A percentile compares a stretch with the other conserved stretches of the same genome.
Conservation (phyloP, 176 grass and related monocot genomes). For the Eleusine indica region DNA sequence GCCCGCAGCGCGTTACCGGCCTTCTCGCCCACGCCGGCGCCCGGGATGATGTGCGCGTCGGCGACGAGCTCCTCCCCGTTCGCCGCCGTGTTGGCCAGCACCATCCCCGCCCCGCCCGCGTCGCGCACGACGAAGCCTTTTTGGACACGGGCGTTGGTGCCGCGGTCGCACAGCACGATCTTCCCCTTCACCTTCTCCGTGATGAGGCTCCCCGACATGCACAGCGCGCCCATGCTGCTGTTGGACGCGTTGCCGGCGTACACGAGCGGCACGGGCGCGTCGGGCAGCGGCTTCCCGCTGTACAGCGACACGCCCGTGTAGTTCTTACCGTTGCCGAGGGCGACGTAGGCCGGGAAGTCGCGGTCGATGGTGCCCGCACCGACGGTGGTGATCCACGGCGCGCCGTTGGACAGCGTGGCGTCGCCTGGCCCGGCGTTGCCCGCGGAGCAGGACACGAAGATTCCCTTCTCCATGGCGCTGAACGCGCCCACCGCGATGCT, state of each 20-base stretch:
- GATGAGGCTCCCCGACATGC: conserved; percentile 80
- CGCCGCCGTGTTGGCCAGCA: conserved; percentile 85
- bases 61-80: conserved; percentile 93
- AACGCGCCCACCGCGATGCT: conserved; percentile 86
- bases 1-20: conserved; percentile 64
- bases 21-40: conserved; percentile 69
- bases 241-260: conserved; percentile 92
- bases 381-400: conserved; percentile 96
- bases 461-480: conserved; percentile 85
- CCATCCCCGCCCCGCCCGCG: conserved; percentile 79
- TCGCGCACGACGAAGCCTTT: conserved; percentile 85
- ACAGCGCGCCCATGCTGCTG: conserved; percentile 72
- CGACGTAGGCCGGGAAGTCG: conserved; percentile 74
- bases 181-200: conserved; percentile 91
- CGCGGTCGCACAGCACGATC: conserved; percentile 90
- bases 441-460: conserved; percentile 81
- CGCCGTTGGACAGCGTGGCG: conserved; percentile 76
- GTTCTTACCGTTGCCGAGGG: conserved; percentile 74
- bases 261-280: conserved; percentile 56
- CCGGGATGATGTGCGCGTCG: conserved; percentile 79
- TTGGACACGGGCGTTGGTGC: conserved; percentile 80
- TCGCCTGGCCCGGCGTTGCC: conserved; percentile 76
- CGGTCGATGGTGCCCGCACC: conserved; percentile 88
- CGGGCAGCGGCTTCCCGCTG: conserved; percentile 64
- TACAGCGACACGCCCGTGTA: conserved; percentile 81